Percentiles rank a stretch among this genome's conserved stretches.
Evolutionary conservation across 2,329 filamentous ascomycete genomes (phyloP).

Genomic region (Ophiocordyceps polyrhachis-furcata): DNA sequence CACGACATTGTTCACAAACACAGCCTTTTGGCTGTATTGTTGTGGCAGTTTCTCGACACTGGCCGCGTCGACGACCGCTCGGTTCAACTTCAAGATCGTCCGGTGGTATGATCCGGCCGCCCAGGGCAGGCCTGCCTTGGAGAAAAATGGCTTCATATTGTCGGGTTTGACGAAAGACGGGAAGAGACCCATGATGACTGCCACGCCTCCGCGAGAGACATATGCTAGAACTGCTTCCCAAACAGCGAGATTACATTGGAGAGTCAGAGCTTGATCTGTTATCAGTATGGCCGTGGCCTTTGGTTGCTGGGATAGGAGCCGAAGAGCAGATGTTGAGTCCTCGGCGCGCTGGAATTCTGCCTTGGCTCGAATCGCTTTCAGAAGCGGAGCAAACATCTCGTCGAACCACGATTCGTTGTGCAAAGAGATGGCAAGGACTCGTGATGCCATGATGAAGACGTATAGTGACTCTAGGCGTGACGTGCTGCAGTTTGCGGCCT

Average conservation of each 20-base stretch:
- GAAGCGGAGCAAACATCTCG: slow-evolving; percentile 2
- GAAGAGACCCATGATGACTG: slow-evolving; percentile 6
- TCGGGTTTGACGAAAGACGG: slow-evolving; percentile 1
- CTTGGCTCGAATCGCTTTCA: slow-evolving; percentile 1
- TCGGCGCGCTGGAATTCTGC: slow-evolving; percentile 2
- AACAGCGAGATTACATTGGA: too few species aligned
- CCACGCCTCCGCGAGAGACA: slow-evolving; percentile 4
- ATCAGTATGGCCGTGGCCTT: slow-evolving; percentile 3
- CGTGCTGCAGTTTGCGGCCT: neutral
- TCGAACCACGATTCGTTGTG: slow-evolving; percentile 3
- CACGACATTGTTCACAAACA: slow-evolving; percentile 8
- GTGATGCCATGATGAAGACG: neutral
- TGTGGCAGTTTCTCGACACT: slow-evolving; percentile 4
- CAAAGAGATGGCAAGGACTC: slow-evolving; percentile 1
- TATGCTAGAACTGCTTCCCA: slow-evolving; percentile 5
- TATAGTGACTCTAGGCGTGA: neutral
- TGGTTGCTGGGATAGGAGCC: slow-evolving; percentile 1
- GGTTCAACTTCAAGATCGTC: slow-evolving; percentile 8
- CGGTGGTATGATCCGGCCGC: slow-evolving; percentile 6
- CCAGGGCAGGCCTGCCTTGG: slow-evolving; percentile 8
- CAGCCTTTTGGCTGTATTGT: slow-evolving; percentile 10
- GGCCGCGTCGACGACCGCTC: slow-evolving; percentile 2
- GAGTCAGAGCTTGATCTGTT: too few species aligned
- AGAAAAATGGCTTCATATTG: slow-evolving; percentile 6
- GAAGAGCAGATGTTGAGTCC: slow-evolving; percentile 1